phyloP scores from a whole-genome alignment of 2,329 filamentous ascomycete species.

The Trichoderma endophyticum region DNA sequence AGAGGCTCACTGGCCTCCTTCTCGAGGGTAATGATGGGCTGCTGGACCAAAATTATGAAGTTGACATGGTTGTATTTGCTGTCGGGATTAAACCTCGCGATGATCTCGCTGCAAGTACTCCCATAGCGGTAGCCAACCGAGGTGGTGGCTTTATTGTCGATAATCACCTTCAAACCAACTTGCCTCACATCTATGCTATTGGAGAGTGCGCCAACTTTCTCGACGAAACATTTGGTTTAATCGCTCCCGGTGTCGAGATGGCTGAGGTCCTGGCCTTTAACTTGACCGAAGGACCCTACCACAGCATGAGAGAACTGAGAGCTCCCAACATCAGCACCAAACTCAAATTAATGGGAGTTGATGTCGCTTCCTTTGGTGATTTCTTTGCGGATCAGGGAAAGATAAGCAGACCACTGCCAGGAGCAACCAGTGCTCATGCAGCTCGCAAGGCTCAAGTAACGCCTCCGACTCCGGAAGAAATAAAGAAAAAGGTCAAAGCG shows the following conservation, averaged over 20 bases:
- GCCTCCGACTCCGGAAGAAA: background rate
- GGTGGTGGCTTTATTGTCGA: constrained; percentile 75
- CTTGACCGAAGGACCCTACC: constrained; percentile 75
- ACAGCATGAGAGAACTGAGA: constrained; percentile 69
- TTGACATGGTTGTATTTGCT: constrained; percentile 82
- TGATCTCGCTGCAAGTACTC: constrained; percentile 66
- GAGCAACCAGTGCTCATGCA: background rate
- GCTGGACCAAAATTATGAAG: constrained; percentile 60
- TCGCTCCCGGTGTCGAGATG: constrained; percentile 89
- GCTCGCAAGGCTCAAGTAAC: constrained; percentile 33
- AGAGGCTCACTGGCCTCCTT: constrained; percentile 67
- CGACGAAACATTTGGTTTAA: constrained; percentile 81
- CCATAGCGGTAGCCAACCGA: constrained; percentile 68
- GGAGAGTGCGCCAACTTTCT: constrained; percentile 92
- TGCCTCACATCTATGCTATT: constrained; percentile 75
- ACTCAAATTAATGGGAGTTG: constrained; percentile 82
- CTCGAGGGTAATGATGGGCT: constrained; percentile 67
- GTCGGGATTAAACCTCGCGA: constrained; percentile 82
- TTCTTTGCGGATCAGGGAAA: constrained; percentile 89
- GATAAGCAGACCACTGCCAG: constrained; percentile 64
- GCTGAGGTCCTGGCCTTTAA: constrained; percentile 90
- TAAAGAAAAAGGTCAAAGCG: constrained; percentile 60
- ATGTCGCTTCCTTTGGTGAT: constrained; percentile 90
- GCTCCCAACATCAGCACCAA: constrained; percentile 87
- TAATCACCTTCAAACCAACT: constrained; percentile 65